Conservation (phyloP, 768 basidiomycete species). For the Trametopsis cervina region DNA sequence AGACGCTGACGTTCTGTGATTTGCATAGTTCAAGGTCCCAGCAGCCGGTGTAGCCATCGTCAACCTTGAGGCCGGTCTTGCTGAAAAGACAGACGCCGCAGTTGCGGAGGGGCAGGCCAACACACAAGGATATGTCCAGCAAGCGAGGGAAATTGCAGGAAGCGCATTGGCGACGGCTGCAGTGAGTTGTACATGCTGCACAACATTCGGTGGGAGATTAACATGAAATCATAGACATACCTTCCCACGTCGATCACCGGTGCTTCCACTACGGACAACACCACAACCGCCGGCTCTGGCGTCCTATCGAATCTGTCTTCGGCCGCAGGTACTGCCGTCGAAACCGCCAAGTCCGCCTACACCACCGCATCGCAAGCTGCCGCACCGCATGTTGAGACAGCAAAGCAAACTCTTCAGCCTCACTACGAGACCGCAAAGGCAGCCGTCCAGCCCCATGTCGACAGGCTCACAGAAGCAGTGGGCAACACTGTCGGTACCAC, state of each 20-base stretch:
- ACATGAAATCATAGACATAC: conserved; percentile 14
- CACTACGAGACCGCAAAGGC: conserved; percentile 23
- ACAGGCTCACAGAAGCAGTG: conserved; percentile 11
- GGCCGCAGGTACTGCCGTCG: conserved; percentile 25
- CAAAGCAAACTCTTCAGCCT: conserved; percentile 32
- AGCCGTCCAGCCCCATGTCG: conserved; percentile 16
- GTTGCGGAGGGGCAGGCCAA: conserved; percentile 49
- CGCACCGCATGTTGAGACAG: conserved; percentile 35
- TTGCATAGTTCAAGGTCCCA: conserved; percentile 16
- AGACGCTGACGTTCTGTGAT: no score
- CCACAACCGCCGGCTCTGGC: conserved; percentile 9
- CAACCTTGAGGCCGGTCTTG: conserved; percentile 22
- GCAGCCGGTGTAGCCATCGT: conserved; percentile 20
- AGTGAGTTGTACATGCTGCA: no score
- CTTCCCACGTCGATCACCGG: conserved; percentile 12
- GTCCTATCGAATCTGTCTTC: conserved; percentile 21
- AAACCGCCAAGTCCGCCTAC: conserved; percentile 28
- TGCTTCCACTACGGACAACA: conserved; percentile 1
- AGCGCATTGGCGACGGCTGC: conserved; percentile 39
- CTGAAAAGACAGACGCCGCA: conserved; percentile 40
- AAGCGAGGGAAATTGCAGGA: conserved; percentile 43
- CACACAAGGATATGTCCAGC: conserved; percentile 44
- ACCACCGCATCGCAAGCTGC: conserved; percentile 22
- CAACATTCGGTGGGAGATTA: no score
- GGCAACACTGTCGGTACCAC: conserved; percentile 1